Evolutionary conservation across 2,329 filamentous ascomycete species (phyloP), one percentile per base, ranked within the genome.

Genomic region (Nannizzia gypsea): DNA sequence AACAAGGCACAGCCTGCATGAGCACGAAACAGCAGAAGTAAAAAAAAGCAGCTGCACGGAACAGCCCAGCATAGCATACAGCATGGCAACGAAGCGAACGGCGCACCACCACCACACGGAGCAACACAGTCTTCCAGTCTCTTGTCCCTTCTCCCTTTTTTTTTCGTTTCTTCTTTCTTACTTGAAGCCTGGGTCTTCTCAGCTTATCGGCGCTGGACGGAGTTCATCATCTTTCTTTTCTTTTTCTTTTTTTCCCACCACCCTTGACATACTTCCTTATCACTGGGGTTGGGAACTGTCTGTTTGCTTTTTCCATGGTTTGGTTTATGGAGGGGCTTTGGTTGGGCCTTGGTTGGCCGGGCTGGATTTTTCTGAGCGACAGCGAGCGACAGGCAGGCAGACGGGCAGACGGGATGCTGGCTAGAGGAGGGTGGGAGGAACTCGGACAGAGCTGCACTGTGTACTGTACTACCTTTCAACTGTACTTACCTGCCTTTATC

Each of bases 151-250:
- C 8, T 17, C 48, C 6, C n/a, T 54, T n/a, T 11, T 9, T 9
- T 34, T 54, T 54, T 17, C 28, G 6, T 31, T 31, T n/a, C 13
- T 15, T 52, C 8, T 52, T 26, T 17, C 13, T n/a, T 28, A 34
- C 31, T 15, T 54, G 48, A 54, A 31, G 48, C 48, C 26, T 54
- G 26, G 26, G 26, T 54, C 17, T 13, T 54, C 26, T 54, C 48
- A 54, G 48, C 48, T 48, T 54, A 54, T n/a, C 48, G 48, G 48
- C 48, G 48, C 48, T 54, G 48, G 48, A 54, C 26, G 48, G 48
- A 54, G 48, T 52, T 54, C 26, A 54, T 54, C 28, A n/a, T 31
- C 34, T 26, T 15, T 48, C 6, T 20, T 54, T 54, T 31, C 26
- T 11, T 17, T 54, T 54, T 8, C n/a, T 54, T 54, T 54, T 54